Base-by-base conservation (phyloP, 1,284 basidiomycete species). In the Athelia sp. region DNA sequence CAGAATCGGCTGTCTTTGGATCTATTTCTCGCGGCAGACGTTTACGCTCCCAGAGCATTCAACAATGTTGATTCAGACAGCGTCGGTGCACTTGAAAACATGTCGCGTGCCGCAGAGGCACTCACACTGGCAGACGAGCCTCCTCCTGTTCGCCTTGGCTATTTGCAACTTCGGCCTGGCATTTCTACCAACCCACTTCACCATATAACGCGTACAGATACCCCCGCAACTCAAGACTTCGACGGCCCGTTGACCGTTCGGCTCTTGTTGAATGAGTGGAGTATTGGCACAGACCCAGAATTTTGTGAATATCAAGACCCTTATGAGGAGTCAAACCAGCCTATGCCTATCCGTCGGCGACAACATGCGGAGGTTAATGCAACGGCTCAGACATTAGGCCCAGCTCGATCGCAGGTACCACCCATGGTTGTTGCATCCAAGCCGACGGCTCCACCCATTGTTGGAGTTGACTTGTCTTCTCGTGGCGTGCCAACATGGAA, bases 261-360 rank as follows among this genome's bases (percentile, higher is more conserved):
- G 29, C 68, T 82, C 13, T 68, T 90, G 32, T 64, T 90, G 47
- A 74, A 76, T 49, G 83, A 85, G 46, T 90, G 87, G 87, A 71
- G 78, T 46, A 52, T 79, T 21, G 80, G 82, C 13, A 57, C 67
- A 3, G 69, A 81, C 61, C 76, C 79, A 1, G 63, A 69, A 3
- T 58, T 72, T 10, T 84, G 79, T 55, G 58, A 60, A 3, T 85
- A 80, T 58, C 61, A 57, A 15, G 81, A 87, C 55, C 77, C 78
- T 1, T 87, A 85, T 58, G 69, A 69, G 40, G 59, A 62, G 21
- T 56, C 50, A 17, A 18, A 19, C 26, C 19, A 13, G 22, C 26
- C 22, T 14, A 36, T 17, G 26, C 10, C 43, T 4, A n/a, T 23
- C 21, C 43, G 19, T n/a, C 43, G 24, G 4, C 43, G 24, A 6